Conservation (phyloP, 2,329 filamentous ascomycete genomes). For the Fusarium ramigenum region DNA sequence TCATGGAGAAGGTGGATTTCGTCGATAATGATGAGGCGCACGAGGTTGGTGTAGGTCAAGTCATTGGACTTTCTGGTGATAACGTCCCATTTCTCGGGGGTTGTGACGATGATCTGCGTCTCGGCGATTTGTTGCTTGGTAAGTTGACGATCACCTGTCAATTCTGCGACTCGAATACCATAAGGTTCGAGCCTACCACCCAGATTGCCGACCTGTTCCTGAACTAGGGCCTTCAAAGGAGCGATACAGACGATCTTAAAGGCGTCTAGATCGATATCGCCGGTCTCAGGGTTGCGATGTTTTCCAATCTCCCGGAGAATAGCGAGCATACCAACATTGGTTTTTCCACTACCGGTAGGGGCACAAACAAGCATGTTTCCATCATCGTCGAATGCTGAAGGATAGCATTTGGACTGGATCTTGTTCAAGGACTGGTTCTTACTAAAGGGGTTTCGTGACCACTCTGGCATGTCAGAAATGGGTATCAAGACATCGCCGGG, state of each 20-base stretch:
- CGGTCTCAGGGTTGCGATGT: slow-evolving; percentile 85
- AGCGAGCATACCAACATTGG: slow-evolving; percentile 96
- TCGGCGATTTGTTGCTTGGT: slow-evolving; percentile 99
- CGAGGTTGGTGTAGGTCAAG: slow-evolving; percentile 95
- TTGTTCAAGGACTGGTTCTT: slow-evolving; percentile 89
- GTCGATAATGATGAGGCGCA: slow-evolving; percentile 94
- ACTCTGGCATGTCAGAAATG: slow-evolving; percentile 88
- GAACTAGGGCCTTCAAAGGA: slow-evolving; percentile 92
- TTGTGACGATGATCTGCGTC: slow-evolving; percentile 97
- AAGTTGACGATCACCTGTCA: slow-evolving; percentile 96
- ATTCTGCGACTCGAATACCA: slow-evolving; percentile 91
- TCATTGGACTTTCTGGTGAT: slow-evolving; percentile 98
- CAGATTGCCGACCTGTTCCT: slow-evolving; percentile 98
- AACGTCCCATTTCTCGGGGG: slow-evolving; percentile 98
- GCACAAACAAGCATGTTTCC: slow-evolving; percentile 98
- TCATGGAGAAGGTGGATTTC: slow-evolving; percentile 98
- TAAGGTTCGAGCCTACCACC: slow-evolving; percentile 90
- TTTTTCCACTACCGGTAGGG: slow-evolving; percentile 96
- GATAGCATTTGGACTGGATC: slow-evolving; percentile 93
- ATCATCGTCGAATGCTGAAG: slow-evolving; percentile 89
- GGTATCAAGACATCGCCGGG: slow-evolving; percentile 83
- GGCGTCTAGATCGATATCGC: slow-evolving; percentile 93
- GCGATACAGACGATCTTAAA: slow-evolving; percentile 99
- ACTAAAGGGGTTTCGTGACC: slow-evolving; percentile 88
- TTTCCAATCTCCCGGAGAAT: slow-evolving; percentile 98